phyloP scores from a whole-genome alignment of 768 basidiomycete species.

The Cystofilobasidium capitatum region DNA sequence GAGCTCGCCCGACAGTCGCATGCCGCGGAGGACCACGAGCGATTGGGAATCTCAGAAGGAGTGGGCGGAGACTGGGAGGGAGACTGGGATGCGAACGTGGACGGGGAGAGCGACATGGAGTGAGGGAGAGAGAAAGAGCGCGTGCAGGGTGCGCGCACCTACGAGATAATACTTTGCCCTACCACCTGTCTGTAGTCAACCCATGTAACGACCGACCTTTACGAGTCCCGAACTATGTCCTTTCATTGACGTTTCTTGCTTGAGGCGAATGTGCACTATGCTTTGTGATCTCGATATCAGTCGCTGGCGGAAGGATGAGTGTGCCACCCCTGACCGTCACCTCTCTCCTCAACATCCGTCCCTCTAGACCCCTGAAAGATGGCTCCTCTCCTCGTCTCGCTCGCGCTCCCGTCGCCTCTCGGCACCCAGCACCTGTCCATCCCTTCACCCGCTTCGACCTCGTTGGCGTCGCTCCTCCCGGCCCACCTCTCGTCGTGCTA shows the following conservation, averaged over 20 bases:
- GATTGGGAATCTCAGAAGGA: not conserved
- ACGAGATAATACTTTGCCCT: too few relatives aligned
- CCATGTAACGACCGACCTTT: too few relatives aligned
- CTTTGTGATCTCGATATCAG: too few relatives aligned
- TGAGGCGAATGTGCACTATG: too few relatives aligned
- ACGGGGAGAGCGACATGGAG: not conserved
- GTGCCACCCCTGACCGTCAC: not conserved
- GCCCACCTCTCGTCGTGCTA: conserved; percentile 14
- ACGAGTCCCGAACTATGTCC: too few relatives aligned
- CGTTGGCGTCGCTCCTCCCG: conserved; percentile 10
- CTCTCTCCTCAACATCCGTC: not conserved
- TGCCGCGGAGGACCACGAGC: not conserved
- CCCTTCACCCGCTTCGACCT: conserved; percentile 3
- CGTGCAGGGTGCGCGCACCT: too few relatives aligned
- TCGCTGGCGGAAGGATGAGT: too few relatives aligned
- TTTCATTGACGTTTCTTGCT: too few relatives aligned
- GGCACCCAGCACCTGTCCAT: not conserved
- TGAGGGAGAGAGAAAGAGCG: not conserved
- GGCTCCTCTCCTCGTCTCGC: conserved; percentile 11
- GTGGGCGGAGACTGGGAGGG: not conserved
- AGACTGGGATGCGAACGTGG: not conserved
- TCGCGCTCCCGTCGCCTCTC: conserved; percentile 18
- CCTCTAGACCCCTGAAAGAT: not conserved
- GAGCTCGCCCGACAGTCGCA: not conserved
- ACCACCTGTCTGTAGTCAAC: too few relatives aligned